Evolutionary conservation across 2,329 filamentous ascomycete species (phyloP), one percentile per base, ranked within the genome.

Genomic region (Penicillium sp.): DNA sequence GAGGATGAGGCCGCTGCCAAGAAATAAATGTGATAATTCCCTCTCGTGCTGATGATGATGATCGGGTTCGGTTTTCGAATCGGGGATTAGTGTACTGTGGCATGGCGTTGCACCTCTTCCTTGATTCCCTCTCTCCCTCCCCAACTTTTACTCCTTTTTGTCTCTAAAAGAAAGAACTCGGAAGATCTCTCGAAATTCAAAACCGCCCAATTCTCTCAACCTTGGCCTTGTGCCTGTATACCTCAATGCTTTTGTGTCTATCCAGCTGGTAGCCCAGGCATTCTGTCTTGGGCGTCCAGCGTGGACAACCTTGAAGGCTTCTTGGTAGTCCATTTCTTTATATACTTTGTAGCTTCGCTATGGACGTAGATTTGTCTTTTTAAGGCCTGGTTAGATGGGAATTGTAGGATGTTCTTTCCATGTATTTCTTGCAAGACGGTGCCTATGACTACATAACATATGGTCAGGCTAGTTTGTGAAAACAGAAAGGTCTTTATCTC

Each of bases 1-100:
- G 81, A 85, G 32, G 81, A 84, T 64, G 80, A 80, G 53, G 77
- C 79, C 57, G 72, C 72, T 55, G 69, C 76, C 61, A 80, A 75
- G 66, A 72, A 75, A 72, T 75, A 74, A 68, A 70, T 64, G 60
- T 69, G 63, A 47, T 60, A 60, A 65, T 64, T 63, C 58, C 61
- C 61, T 62, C 57, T 58, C 56, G 53, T 56, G 58, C 55, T 61
- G 57, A 61, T 66, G 64, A 67, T 68, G 66, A 68, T 65, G 65
- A 67, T 68, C 59, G 61, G 64, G 65, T 66, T 66, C 60, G 61
- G 64, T 66, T 66, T 65, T 64, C 59, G 58, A 55, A 60, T 63
- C 58, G 58, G 58, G 63, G 57, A 59, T 61, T 64, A 62, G 62
- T 64, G 57, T 62, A 62, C 55, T 64, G 60, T 67, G 65, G 65